Percentiles rank a stretch among this genome's conserved stretches.
These are phyloP conservation scores for Pythium rishiriense DNA, from an alignment of 352 stramenopile species.

Conservation along the genomic window DNA sequence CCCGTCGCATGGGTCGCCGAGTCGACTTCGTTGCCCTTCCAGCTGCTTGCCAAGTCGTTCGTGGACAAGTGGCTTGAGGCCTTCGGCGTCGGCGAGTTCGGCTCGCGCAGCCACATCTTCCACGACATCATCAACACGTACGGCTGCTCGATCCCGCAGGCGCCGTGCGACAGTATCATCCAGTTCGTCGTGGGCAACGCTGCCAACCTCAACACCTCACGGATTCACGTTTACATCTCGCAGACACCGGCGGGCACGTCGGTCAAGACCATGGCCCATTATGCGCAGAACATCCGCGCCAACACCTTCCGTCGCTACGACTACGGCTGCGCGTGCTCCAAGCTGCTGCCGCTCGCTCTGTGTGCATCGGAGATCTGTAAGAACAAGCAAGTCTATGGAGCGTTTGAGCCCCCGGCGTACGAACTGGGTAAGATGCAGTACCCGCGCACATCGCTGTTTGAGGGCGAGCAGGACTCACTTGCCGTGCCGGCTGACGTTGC, in stretches of 20 bases:
- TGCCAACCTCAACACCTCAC: constrained; percentile 49
- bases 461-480: constrained; percentile 51
- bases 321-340: constrained; percentile 53
- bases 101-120: constrained; percentile 43
- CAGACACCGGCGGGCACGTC: constrained; percentile 60
- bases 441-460: constrained; percentile 54
- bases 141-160: constrained; percentile 42
- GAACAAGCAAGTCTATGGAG: constrained; percentile 55
- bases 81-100: constrained; percentile 49
- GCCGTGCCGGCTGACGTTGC: constrained; percentile 43
- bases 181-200: constrained; percentile 43
- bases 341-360: constrained; percentile 34
- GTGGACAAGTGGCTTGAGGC: constrained; percentile 45
- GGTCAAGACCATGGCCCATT: constrained; percentile 68
- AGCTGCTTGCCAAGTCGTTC: constrained; percentile 44
- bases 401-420: constrained; percentile 39
- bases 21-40: constrained; percentile 47
- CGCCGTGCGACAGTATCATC: constrained; percentile 44
- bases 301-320: constrained; percentile 62
- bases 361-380: constrained; percentile 51
- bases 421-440: constrained; percentile 49
- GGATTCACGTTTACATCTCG: constrained; percentile 66
- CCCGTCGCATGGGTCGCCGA: constrained; percentile 47
- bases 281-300: constrained; percentile 58
- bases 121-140: constrained; percentile 47